Evolutionary conservation across 2,329 filamentous ascomycete species (phyloP).

Genomic region (Neopestalotiopsis sp.): DNA sequence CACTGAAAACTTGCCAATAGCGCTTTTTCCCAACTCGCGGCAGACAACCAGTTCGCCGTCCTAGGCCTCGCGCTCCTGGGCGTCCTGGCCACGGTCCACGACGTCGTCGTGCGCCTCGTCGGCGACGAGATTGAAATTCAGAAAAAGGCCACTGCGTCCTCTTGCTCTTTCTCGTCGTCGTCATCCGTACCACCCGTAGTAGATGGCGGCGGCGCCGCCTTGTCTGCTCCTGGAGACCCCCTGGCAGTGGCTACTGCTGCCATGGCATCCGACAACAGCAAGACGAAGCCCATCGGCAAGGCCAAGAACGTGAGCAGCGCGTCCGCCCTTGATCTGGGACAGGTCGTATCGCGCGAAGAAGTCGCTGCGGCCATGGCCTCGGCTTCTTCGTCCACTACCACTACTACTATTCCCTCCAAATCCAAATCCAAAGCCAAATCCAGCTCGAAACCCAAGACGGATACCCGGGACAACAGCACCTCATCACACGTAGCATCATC

Average conservation of each 20-base stretch:
- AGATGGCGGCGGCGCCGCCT: not conserved
- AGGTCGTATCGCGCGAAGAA: slow-evolving; percentile 33
- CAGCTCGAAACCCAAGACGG: not conserved
- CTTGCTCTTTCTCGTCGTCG: not conserved
- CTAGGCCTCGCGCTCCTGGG: slow-evolving; percentile 74
- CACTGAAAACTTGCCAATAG: slow-evolving; percentile 36
- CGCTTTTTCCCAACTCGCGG: slow-evolving; percentile 72
- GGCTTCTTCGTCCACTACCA: not conserved
- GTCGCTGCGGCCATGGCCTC: slow-evolving; percentile 22
- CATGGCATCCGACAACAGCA: too few species aligned
- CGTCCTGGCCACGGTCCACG: slow-evolving; percentile 63
- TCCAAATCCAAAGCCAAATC: not conserved
- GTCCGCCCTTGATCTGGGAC: slow-evolving; percentile 19
- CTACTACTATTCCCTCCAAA: not conserved
- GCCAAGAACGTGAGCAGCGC: not conserved
- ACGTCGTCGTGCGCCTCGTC: slow-evolving; percentile 45
- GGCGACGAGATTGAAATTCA: slow-evolving; percentile 20
- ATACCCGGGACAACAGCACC: not conserved
- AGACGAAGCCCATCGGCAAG: not conserved
- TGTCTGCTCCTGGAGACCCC: too few species aligned
- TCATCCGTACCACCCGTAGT: not conserved
- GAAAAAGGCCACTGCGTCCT: slow-evolving; percentile 4
- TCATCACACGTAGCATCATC: not conserved
- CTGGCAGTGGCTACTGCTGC: too few species aligned
- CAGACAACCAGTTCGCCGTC: slow-evolving; percentile 75